A percentile compares a stretch with the other conserved stretches of the same genome.
phyloP scores from a whole-genome alignment of 768 basidiomycete genomes.

The Plicaturopsis crispa region DNA sequence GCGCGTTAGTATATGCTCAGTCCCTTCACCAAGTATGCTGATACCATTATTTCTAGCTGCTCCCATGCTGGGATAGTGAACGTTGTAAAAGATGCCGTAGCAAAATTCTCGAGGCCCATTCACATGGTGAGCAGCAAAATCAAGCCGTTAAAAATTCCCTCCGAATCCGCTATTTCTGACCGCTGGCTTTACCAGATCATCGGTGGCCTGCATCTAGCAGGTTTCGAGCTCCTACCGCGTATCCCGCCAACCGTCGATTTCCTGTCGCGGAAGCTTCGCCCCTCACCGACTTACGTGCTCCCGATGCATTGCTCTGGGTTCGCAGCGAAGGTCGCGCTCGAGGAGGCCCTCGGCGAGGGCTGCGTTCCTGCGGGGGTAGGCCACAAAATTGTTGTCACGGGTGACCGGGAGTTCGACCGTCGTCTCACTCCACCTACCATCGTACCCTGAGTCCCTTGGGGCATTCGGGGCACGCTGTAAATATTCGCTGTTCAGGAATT shows the following conservation, averaged over 20 bases:
- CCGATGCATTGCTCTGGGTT: constrained; percentile 88
- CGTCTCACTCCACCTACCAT: constrained; percentile 23
- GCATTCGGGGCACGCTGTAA: too few species aligned
- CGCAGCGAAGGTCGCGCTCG: constrained; percentile 64
- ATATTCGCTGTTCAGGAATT: too few species aligned
- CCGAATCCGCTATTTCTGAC: background rate
- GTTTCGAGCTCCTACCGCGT: constrained; percentile 53
- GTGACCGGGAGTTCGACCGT: constrained; percentile 35
- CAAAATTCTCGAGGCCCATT: constrained; percentile 56
- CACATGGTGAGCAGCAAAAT: constrained; percentile 49
- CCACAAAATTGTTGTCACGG: constrained; percentile 49
- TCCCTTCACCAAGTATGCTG: background rate
- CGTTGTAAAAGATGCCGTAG: constrained; percentile 64
- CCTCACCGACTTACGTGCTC: constrained; percentile 61
- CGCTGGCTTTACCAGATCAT: constrained; percentile 42
- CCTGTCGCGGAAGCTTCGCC: constrained; percentile 49
- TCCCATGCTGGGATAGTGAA: constrained; percentile 85
- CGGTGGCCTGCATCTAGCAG: constrained; percentile 80
- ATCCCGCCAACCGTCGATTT: constrained; percentile 68
- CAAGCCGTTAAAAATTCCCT: background rate
- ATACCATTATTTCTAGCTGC: constrained; percentile 27
- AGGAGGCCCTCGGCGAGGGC: constrained; percentile 60
- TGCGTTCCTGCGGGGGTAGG: constrained; percentile 78
- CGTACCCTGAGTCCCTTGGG: too few species aligned
- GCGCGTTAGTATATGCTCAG: constrained; percentile 47